These are phyloP conservation scores for Hortiboletus rubellus DNA, from an alignment of 1,284 basidiomycete species.

Conservation along the genomic window DNA sequence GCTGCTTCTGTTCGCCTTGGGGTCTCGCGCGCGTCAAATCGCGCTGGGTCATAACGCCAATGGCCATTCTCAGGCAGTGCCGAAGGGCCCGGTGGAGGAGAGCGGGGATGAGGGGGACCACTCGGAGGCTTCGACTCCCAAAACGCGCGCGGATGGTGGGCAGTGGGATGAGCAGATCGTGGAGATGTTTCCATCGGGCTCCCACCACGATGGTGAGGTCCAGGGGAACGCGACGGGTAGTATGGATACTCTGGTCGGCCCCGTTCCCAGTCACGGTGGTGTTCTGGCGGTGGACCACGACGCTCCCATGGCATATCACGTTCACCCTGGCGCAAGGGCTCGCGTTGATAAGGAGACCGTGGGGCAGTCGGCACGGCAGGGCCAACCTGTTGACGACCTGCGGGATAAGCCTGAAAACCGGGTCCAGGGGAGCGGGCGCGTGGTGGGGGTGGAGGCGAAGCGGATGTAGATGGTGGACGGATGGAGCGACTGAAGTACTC, in stretches of 20 bases:
- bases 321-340: slow-evolving; percentile 39
- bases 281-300: slow-evolving; percentile 39
- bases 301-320: slow-evolving; percentile 59
- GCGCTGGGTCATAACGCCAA: slow-evolving; percentile 37
- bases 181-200: slow-evolving; percentile 56
- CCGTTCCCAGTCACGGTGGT: slow-evolving; percentile 54
- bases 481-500: slow-evolving; percentile 54
- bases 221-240: slow-evolving; percentile 31
- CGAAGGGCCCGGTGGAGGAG: slow-evolving; percentile 23
- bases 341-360: slow-evolving; percentile 57
- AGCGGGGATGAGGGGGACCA: slow-evolving; percentile 28
- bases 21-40: slow-evolving; percentile 32
- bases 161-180: slow-evolving; percentile 43
- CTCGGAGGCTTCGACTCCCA: slow-evolving; percentile 37
- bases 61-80: slow-evolving; percentile 25
- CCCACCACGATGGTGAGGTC: slow-evolving; percentile 30
- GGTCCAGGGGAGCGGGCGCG: slow-evolving; percentile 50
- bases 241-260: slow-evolving; percentile 38
- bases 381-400: slow-evolving; percentile 50
- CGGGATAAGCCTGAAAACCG: slow-evolving; percentile 45
- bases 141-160: slow-evolving; percentile 22
- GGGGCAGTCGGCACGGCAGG: slow-evolving; percentile 53
- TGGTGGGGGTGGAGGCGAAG: slow-evolving; percentile 50
- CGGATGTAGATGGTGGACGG: slow-evolving; percentile 53
- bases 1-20: slow-evolving; percentile 28